These are phyloP conservation scores for Phytopythium vexans DNA, from an alignment of 352 stramenopile species.

Conservation along the genomic window DNA sequence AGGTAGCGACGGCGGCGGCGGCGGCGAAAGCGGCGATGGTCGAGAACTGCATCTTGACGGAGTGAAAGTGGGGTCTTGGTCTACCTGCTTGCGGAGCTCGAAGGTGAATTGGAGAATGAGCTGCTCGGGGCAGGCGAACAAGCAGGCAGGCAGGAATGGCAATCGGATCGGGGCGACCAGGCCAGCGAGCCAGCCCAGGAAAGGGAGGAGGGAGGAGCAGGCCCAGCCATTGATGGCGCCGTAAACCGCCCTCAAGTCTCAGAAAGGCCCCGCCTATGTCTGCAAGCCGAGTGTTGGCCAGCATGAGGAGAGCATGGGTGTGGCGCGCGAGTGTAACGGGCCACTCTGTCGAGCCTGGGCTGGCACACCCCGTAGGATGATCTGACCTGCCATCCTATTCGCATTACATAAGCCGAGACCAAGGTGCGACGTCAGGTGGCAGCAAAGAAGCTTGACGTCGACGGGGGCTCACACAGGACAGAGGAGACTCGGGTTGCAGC, in stretches of 20 bases:
- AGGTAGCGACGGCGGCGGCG: neutral
- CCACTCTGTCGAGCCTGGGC: neutral
- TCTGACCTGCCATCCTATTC: neutral
- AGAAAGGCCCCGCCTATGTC: no score
- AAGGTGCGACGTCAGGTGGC: no score
- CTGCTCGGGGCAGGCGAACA: neutral
- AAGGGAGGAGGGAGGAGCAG: no score
- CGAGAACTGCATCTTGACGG: constrained; percentile 5
- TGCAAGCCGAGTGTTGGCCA: neutral
- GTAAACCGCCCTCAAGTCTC: no score
- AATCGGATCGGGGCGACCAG: no score
- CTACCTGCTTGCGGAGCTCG: constrained; percentile 5
- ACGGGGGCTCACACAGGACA: neutral
- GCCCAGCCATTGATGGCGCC: no score
- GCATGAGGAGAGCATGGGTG: constrained; percentile 3
- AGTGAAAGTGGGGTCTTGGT: neutral
- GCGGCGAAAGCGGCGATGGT: constrained; percentile 4
- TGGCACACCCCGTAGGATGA: neutral
- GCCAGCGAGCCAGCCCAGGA: no score
- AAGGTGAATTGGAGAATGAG: constrained; percentile 7
- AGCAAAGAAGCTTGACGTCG: no score
- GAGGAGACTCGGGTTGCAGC: neutral
- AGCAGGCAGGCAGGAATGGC: no score
- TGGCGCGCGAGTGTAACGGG: constrained; percentile 4
- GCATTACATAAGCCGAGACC: no score